Percentiles rank a stretch among this genome's conserved stretches.
phyloP scores from a whole-genome alignment of 1,284 basidiomycete genomes.

The Moesziomyces aphidis region DNA sequence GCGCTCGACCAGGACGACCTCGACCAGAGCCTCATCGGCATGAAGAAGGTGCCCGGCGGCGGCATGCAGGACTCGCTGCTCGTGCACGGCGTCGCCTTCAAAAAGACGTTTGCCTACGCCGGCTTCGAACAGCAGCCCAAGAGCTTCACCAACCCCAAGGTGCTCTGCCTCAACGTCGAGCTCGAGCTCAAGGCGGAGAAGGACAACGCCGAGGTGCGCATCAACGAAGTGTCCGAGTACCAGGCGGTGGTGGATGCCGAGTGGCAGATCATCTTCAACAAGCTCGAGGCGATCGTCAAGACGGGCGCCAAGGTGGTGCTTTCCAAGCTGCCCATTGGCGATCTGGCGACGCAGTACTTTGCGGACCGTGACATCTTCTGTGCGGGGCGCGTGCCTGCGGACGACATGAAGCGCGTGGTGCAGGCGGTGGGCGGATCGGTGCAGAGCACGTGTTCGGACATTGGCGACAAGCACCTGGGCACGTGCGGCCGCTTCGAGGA shows the following conservation, averaged over 20 bases:
- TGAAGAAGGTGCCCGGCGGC: constrained; percentile 99
- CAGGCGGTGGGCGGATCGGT: constrained; percentile 95
- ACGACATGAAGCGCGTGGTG: constrained; percentile 91
- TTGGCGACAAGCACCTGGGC: constrained; percentile 88
- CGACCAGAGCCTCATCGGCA: constrained; percentile 95
- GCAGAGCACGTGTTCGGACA: constrained; percentile 95
- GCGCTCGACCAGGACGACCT: constrained; percentile 88
- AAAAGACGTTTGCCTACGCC: constrained; percentile 99
- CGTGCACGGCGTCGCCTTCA: constrained; percentile 95
- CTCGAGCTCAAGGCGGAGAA: constrained; percentile 99
- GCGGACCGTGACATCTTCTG: constrained; percentile 99
- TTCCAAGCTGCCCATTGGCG: constrained; percentile 97
- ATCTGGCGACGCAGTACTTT: constrained; percentile 99
- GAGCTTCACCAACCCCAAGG: constrained; percentile 86
- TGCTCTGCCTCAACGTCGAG: constrained; percentile 96
- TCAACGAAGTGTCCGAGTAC: constrained; percentile 87
- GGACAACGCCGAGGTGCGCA: constrained; percentile 98
- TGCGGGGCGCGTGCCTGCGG: constrained; percentile 91
- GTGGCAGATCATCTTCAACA: constrained; percentile 99
- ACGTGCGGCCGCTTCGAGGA: constrained; percentile 93
- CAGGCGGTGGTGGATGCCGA: constrained; percentile 99
- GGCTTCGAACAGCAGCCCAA: constrained; percentile 99
- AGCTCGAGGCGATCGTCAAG: constrained; percentile 94
- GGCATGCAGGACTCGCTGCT: constrained; percentile 93
- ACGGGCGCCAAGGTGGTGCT: constrained; percentile 98